phyloP scores from a whole-genome alignment of 2,329 filamentous ascomycete genomes.

The Sarocladium brachiariae region DNA sequence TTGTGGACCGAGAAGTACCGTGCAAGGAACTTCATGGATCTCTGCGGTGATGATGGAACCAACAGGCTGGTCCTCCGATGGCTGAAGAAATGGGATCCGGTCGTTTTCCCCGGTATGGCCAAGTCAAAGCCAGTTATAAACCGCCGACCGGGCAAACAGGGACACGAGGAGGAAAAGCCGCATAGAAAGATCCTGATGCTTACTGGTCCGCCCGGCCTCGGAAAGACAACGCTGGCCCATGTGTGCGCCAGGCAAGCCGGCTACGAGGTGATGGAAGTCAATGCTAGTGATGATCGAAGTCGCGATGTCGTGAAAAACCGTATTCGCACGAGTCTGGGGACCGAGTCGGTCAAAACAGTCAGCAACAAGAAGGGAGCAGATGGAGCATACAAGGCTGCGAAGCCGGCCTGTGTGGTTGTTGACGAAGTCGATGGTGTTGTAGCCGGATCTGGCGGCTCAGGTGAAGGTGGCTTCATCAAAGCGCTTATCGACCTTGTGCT shows the following conservation, averaged over 20 bases:
- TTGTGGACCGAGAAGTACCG: constrained; percentile 98
- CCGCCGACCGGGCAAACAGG: constrained; percentile 31
- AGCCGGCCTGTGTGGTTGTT: constrained; percentile 86
- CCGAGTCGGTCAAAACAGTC: constrained; percentile 82
- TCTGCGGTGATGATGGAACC: constrained; percentile 90
- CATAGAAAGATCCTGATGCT: constrained; percentile 86
- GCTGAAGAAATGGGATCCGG: constrained; percentile 88
- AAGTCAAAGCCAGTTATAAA: constrained; percentile 46
- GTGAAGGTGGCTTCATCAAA: constrained; percentile 92
- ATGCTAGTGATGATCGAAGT: constrained; percentile 92
- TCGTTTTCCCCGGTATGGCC: constrained; percentile 77
- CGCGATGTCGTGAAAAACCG: constrained; percentile 82
- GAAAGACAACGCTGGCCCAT: constrained; percentile 93
- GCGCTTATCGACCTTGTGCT: constrained; percentile 86
- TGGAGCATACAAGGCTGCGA: constrained; percentile 60
- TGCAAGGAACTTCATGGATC: constrained; percentile 81
- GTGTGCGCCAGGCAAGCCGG: constrained; percentile 93
- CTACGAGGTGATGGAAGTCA: constrained; percentile 95
- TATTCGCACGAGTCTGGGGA: constrained; percentile 86
- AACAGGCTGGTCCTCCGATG: constrained; percentile 85
- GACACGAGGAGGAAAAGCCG: constrained; percentile 60
- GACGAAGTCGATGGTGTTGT: constrained; percentile 97
- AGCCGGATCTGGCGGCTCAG: constrained; percentile 64
- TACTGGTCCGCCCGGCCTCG: constrained; percentile 85
- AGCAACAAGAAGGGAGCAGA: constrained; percentile 52